Evolutionary conservation across 257 asterid species (phyloP), one percentile per base, ranked within the genome.

Genomic region (Echites panduratus): DNA sequence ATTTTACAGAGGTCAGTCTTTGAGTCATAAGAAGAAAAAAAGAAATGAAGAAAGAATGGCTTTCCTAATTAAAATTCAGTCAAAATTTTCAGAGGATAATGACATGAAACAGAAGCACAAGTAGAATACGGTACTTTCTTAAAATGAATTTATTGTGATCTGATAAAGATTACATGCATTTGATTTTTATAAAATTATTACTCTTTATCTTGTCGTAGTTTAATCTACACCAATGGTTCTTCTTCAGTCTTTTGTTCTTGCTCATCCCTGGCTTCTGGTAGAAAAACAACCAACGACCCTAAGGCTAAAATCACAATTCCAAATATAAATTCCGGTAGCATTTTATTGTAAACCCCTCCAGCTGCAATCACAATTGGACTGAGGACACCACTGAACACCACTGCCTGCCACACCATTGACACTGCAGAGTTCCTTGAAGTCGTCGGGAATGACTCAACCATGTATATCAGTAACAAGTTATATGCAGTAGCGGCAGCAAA

Each of bases 341-440:
- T 63, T 19, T 65, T 69, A 32, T 54, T 79, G 16, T 20, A 77
- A 44, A 65, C 22, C 16, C 68, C 80, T 20, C 79, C 80, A 7
- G 80, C 72, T 16, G 82, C 79, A 45, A 77, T 80, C 70, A 75
- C 3, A 4, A 79, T 41, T 14, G 88, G 84, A 70, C 84, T 61
- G 29, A 79, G 26, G 32, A 81, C 81, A 4, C 86, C 86, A 9
- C 88, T 80, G 7, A 82, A 73, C 66, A 74, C 77, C 38, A 75
- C 48, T 29, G 86, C 79, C 45, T 74, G 84, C 78, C 86, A 73
- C 1, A 77, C 79, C 35, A 58, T 54, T 9, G 82, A 72, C 66
- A 81, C 72, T 0, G 84, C 80, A 4, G 86, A 80, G 74, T 74
- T 76, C 72, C 84, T 79, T 41, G 74, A 48, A 17, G 72, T 73